phyloP scores from a whole-genome alignment of 495 filamentous ascomycete genomes.

The Tuber umbilicatum region DNA sequence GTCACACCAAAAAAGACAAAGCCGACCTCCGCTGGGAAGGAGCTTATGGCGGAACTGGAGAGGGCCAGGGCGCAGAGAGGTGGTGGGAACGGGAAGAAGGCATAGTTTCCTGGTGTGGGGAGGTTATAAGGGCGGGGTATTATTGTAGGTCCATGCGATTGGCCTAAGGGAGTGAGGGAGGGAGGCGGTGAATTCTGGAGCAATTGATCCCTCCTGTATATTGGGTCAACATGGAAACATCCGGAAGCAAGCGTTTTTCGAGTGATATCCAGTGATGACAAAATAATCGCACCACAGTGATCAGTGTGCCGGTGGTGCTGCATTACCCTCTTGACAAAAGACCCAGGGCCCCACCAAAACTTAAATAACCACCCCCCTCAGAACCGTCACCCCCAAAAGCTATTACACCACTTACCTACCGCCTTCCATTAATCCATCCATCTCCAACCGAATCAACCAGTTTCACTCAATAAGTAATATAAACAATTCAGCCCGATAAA shows the following conservation, averaged over 20 bases:
- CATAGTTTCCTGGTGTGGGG: not conserved
- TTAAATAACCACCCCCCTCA: too few relatives aligned
- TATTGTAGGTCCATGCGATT: not conserved
- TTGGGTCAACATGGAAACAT: not conserved
- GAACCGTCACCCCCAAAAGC: too few relatives aligned
- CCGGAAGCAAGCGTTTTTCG: not conserved
- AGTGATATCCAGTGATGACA: not conserved
- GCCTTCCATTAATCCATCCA: too few relatives aligned
- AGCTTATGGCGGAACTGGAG: not conserved
- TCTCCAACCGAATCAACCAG: too few relatives aligned
- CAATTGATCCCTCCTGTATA: not conserved
- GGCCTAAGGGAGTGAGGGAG: not conserved
- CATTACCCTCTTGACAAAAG: too few relatives aligned
- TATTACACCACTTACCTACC: too few relatives aligned
- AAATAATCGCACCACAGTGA: too few relatives aligned
- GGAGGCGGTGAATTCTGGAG: not conserved
- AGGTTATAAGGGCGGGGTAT: not conserved
- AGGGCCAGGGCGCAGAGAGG: not conserved
- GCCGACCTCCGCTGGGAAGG: not conserved
- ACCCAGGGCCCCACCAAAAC: too few relatives aligned
- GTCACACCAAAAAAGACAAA: not conserved
- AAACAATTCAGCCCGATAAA: not conserved
- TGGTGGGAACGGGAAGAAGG: not conserved
- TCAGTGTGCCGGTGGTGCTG: too few relatives aligned
- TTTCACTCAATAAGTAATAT: not conserved